Evolutionary conservation across 2,329 filamentous ascomycete genomes (phyloP).

Genomic region (Colletotrichum eremochloae): DNA sequence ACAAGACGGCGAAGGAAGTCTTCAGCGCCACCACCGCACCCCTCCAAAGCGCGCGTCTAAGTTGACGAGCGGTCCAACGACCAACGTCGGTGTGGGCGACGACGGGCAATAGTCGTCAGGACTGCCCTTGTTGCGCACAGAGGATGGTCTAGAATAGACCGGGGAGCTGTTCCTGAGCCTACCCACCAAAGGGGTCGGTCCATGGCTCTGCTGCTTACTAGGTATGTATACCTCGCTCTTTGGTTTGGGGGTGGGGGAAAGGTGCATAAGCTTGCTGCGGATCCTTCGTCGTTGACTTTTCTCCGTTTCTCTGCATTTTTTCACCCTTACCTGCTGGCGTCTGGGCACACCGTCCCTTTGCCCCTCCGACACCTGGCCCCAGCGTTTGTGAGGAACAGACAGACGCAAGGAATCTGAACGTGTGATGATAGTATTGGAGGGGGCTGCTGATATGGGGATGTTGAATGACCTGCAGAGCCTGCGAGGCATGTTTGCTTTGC

Average conservation of each 20-base stretch:
- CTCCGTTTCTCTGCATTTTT: background rate
- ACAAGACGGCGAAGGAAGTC: background rate
- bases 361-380: background rate
- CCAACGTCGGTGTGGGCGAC: background rate
- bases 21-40: conserved; percentile 23
- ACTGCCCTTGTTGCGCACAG: conserved; percentile 11
- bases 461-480: conserved; percentile 25
- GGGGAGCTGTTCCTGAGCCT: conserved; percentile 5
- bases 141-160: conserved; percentile 23
- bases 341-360: conserved; percentile 19
- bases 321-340: background rate
- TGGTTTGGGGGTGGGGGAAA: background rate
- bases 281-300: conserved; percentile 26
- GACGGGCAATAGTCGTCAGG: background rate
- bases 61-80: conserved; percentile 16
- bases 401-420: conserved; percentile 22
- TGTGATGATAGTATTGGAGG: conserved; percentile 12
- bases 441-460: conserved; percentile 1
- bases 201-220: conserved; percentile 8
- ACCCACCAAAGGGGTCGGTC: background rate
- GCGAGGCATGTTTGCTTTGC: conserved; percentile 15
- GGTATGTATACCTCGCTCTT: background rate
- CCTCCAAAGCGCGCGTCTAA: conserved; percentile 41
- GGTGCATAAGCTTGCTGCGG: conserved; percentile 20
- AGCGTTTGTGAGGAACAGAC: conserved; percentile 13